Evolutionary conservation across 345 rosid genomes (phyloP).

Genomic region (Conringia planisiliqua): DNA sequence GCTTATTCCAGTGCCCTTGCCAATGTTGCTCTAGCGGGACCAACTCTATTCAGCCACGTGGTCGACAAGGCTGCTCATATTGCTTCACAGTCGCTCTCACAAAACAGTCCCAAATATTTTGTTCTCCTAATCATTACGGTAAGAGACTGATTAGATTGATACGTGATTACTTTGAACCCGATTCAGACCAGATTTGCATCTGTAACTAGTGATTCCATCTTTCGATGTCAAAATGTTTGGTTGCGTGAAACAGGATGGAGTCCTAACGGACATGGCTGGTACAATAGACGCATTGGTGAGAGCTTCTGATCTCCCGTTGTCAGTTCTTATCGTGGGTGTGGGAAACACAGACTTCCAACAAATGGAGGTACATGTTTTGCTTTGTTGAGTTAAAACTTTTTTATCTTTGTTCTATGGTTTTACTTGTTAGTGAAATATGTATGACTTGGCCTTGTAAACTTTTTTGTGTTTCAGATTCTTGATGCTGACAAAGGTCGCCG

Average conservation of each 20-base stretch:
- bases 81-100: constrained; percentile 34
- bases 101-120: constrained; percentile 32
- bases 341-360: constrained; percentile 77
- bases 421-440: neutral
- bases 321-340: constrained; percentile 82
- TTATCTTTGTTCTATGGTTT: neutral
- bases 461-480: constrained; percentile 47
- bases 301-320: constrained; percentile 92
- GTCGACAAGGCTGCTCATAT: constrained; percentile 46
- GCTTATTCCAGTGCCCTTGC: constrained; percentile 59
- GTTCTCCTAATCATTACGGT: constrained; percentile 44
- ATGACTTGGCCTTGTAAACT: neutral
- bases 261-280: constrained; percentile 71
- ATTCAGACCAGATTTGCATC: neutral
- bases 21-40: constrained; percentile 62
- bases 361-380: constrained; percentile 65
- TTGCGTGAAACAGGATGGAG: constrained; percentile 65
- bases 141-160: constrained; percentile 9
- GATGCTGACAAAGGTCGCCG: constrained; percentile 76
- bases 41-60: constrained; percentile 63
- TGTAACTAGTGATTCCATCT: neutral
- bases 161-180: neutral
- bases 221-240: neutral
- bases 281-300: constrained; percentile 73
- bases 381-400: neutral